Percentiles rank a stretch among this genome's conserved stretches.
Conservation (phyloP, 2,329 filamentous ascomycete species). For the Botrytis fabae region DNA sequence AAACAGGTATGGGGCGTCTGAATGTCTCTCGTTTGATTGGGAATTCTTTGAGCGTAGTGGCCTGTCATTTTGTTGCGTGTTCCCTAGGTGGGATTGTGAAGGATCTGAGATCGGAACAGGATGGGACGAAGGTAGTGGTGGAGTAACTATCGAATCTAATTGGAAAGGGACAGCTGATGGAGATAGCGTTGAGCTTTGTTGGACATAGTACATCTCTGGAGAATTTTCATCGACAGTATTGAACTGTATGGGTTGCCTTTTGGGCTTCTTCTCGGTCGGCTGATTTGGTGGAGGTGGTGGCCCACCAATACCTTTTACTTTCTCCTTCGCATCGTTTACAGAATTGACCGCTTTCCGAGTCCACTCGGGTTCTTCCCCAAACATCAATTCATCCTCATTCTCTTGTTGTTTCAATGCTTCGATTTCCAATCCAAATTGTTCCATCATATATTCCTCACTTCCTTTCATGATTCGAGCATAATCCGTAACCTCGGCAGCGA, state of each 20-base stretch:
- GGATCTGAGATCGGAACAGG: neutral
- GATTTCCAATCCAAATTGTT: constrained; percentile 79
- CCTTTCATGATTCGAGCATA: constrained; percentile 96
- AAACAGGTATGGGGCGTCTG: constrained; percentile 59
- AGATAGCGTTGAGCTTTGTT: constrained; percentile 42
- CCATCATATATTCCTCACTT: constrained; percentile 80
- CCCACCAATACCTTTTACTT: constrained; percentile 66
- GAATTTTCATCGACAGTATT: constrained; percentile 48
- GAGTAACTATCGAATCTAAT: neutral
- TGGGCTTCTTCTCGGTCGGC: constrained; percentile 49
- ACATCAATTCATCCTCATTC: constrained; percentile 86
- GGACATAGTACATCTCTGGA: constrained; percentile 53
- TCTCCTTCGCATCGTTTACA: constrained; percentile 75
- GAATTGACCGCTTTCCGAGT: constrained; percentile 77
- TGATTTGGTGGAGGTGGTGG: constrained; percentile 56
- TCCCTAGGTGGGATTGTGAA: constrained; percentile 1
- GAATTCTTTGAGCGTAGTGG: neutral
- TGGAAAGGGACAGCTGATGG: constrained; percentile 8
- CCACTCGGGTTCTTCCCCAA: constrained; percentile 92
- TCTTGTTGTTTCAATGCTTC: constrained; percentile 72
- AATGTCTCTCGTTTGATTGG: constrained; percentile 22
- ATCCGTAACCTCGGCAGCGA: constrained; percentile 89
- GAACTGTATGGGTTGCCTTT: constrained; percentile 51
- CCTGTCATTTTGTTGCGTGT: constrained; percentile 13
- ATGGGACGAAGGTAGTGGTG: neutral